Evolutionary conservation across 225 moss, liverwort and hornwort genomes (phyloP).

Genomic region (Physcomitrium patens): DNA sequence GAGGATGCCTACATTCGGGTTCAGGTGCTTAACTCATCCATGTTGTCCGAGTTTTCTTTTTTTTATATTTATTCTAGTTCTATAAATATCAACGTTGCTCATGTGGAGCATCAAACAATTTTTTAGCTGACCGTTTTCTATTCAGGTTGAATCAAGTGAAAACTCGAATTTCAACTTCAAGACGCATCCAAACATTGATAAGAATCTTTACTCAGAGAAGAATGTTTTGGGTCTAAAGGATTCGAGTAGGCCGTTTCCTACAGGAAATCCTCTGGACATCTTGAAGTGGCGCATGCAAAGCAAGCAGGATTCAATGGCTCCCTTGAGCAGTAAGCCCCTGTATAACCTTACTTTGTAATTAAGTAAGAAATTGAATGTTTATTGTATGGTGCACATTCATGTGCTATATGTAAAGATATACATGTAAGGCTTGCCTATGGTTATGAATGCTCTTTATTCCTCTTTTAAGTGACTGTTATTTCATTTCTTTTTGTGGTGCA

Average conservation of each 20-base stretch:
- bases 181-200: conserved; percentile 81
- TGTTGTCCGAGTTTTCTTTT: not conserved
- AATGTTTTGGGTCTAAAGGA: conserved; percentile 77
- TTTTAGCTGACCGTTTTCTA: not conserved
- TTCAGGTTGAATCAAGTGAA: conserved; percentile 73
- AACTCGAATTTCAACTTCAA: conserved; percentile 70
- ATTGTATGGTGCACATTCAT: not conserved
- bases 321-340: conserved; percentile 76
- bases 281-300: conserved; percentile 87
- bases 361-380: not conserved
- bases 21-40: conserved; percentile 48
- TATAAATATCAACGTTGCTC: conserved; percentile 8
- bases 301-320: conserved; percentile 81
- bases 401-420: no score
- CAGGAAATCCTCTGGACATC: conserved; percentile 71
- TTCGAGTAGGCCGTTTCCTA: conserved; percentile 75
- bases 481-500: conserved; percentile 5
- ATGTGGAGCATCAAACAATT: not conserved
- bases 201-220: conserved; percentile 69
- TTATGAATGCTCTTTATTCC: not conserved
- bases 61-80: not conserved
- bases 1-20: conserved; percentile 82
- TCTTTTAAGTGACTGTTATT: not conserved
- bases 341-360: not conserved
- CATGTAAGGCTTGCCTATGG: not conserved